Evolutionary conservation across 495 filamentous ascomycete genomes (phyloP).

Genomic region (Annulohypoxylon moriforme): DNA sequence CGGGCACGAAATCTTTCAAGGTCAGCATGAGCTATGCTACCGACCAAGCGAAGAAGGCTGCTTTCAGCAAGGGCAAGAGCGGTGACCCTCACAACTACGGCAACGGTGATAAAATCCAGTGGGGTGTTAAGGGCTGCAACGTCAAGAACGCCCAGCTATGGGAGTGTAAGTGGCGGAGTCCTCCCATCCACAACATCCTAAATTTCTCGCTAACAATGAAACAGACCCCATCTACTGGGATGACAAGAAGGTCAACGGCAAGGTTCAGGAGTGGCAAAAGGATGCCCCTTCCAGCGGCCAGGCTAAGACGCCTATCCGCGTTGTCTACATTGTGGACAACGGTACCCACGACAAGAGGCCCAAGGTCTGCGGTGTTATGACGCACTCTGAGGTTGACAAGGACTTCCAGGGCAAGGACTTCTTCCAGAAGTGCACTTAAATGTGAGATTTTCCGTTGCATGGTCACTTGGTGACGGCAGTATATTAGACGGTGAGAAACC

Average conservation of each 20-base stretch:
- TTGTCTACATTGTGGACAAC: slow-evolving; percentile 1
- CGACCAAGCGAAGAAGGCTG: slow-evolving; percentile 2
- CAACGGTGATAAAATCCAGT: slow-evolving; percentile 3
- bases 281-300: not conserved
- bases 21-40: not conserved
- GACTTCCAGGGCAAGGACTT: slow-evolving; percentile 9
- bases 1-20: not conserved
- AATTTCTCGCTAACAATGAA: not conserved
- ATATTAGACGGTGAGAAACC: not conserved
- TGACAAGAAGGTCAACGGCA: not conserved
- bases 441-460: not conserved
- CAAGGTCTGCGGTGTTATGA: slow-evolving; percentile 8
- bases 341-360: slow-evolving; percentile 9
- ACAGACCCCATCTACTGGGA: slow-evolving; percentile 11
- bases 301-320: slow-evolving; percentile 3
- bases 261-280: not conserved
- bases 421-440: slow-evolving; percentile 13
- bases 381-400: slow-evolving; percentile 3
- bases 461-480: not conserved
- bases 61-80: slow-evolving; percentile 4
- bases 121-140: slow-evolving; percentile 9
- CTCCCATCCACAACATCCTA: not conserved
- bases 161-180: not conserved
- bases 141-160: not conserved
- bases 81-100: slow-evolving; percentile 11